Evolutionary conservation across 2,329 filamentous ascomycete genomes (phyloP).

Genomic region (Colletotrichum cordylinicola): DNA sequence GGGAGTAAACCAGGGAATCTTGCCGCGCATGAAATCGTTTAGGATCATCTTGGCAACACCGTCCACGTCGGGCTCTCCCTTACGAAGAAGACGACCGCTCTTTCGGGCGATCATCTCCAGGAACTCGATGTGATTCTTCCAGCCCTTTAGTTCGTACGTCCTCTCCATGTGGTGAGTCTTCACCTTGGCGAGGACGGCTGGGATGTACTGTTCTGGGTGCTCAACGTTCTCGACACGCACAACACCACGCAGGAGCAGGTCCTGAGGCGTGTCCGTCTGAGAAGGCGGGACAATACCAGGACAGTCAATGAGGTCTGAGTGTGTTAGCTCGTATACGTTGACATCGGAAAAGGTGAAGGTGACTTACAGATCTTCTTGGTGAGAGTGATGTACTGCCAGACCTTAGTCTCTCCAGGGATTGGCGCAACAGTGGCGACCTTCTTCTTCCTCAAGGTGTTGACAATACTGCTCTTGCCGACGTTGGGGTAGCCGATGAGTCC

Average conservation of each 20-base stretch:
- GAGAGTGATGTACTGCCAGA: slow-evolving; percentile 96
- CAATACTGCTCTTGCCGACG: slow-evolving; percentile 94
- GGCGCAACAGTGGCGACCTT: slow-evolving; percentile 93
- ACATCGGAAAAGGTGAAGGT: too few relatives aligned
- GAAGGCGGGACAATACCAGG: slow-evolving; percentile 95
- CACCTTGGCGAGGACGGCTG: slow-evolving; percentile 76
- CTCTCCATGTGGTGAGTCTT: slow-evolving; percentile 89
- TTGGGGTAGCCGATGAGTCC: slow-evolving; percentile 86
- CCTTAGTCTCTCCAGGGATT: slow-evolving; percentile 95
- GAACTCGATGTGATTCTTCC: slow-evolving; percentile 79
- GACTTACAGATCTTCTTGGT: slow-evolving; percentile 79
- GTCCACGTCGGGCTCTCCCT: slow-evolving; percentile 93
- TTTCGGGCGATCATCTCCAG: slow-evolving; percentile 88
- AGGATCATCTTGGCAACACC: slow-evolving; percentile 96
- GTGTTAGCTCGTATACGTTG: background rate
- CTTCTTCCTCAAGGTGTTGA: slow-evolving; percentile 94
- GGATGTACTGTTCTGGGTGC: slow-evolving; percentile 94
- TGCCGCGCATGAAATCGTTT: slow-evolving; percentile 94
- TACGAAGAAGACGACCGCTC: slow-evolving; percentile 83
- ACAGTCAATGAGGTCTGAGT: slow-evolving; percentile 82
- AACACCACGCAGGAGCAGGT: slow-evolving; percentile 88
- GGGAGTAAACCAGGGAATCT: slow-evolving; percentile 94
- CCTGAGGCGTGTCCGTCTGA: slow-evolving; percentile 80
- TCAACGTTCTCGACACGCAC: slow-evolving; percentile 93
- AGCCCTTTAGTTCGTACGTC: slow-evolving; percentile 88